A percentile compares a stretch with the other conserved stretches of the same genome.
Conservation (phyloP, 2,329 filamentous ascomycete species). For the Biscogniauxia marginata region DNA sequence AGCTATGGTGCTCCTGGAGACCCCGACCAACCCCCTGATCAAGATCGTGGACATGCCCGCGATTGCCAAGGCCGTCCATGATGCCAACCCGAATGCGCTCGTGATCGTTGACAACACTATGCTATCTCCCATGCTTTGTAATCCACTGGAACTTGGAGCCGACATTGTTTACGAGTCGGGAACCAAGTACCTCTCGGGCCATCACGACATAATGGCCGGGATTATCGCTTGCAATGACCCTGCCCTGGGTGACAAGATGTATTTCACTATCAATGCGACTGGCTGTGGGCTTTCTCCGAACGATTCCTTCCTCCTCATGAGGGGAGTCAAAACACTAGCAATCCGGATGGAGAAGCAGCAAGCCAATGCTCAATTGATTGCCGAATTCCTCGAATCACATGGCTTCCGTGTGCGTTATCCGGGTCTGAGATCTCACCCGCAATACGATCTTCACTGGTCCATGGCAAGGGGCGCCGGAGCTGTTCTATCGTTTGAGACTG, state of each 20-base stretch:
- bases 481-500: slow-evolving; percentile 94
- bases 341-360: slow-evolving; percentile 99
- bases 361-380: slow-evolving; percentile 84
- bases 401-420: slow-evolving; percentile 97
- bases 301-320: slow-evolving; percentile 92
- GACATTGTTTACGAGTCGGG: slow-evolving; percentile 97
- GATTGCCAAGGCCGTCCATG: slow-evolving; percentile 75
- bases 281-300: slow-evolving; percentile 93
- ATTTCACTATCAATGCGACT: slow-evolving; percentile 95
- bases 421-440: slow-evolving; percentile 88
- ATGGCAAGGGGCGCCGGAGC: slow-evolving; percentile 94
- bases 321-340: slow-evolving; percentile 92
- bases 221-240: slow-evolving; percentile 89
- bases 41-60: slow-evolving; percentile 91
- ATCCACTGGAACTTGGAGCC: slow-evolving; percentile 89
- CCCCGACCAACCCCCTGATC: slow-evolving; percentile 95
- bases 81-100: slow-evolving; percentile 72
- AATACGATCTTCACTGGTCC: slow-evolving; percentile 94
- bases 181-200: slow-evolving; percentile 95
- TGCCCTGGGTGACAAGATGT: slow-evolving; percentile 81
- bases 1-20: slow-evolving; percentile 92
- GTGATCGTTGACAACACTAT: slow-evolving; percentile 98
- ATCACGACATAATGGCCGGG: slow-evolving; percentile 98
- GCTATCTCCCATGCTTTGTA: slow-evolving; percentile 92
- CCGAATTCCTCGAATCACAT: slow-evolving; percentile 83